Conservation (phyloP, 192 early-diverging fungal genomes). For the Dispira parvispora region DNA sequence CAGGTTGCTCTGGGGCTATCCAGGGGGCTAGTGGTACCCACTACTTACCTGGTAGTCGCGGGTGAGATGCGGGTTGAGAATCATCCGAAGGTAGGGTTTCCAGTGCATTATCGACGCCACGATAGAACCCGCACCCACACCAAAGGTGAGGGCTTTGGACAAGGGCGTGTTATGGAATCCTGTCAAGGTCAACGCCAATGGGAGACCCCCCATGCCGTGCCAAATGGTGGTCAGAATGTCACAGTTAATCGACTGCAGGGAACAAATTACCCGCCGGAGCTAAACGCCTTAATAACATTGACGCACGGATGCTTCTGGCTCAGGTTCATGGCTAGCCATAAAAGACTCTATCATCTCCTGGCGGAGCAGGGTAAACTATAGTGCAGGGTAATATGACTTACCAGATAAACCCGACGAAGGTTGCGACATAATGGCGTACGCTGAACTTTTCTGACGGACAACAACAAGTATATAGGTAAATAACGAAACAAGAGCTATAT, state of each 20-base stretch:
- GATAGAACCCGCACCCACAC: conserved; percentile 30
- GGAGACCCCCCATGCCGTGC: neutral
- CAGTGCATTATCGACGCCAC: conserved; percentile 28
- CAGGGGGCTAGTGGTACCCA: too few species aligned
- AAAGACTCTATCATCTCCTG: neutral
- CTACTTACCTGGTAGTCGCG: conserved; percentile 36
- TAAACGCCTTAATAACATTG: neutral
- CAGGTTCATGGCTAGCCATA: neutral
- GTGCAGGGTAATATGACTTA: neutral
- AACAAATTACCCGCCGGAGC: neutral
- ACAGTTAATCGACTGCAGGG: neutral
- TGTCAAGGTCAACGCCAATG: conserved; percentile 6
- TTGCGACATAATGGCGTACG: conserved; percentile 2
- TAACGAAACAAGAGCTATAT: too few species aligned
- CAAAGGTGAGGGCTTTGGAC: conserved; percentile 33
- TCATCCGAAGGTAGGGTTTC: conserved; percentile 33
- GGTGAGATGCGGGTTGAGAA: conserved; percentile 37
- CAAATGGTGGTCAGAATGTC: neutral
- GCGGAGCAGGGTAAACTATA: neutral
- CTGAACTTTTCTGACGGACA: too few species aligned
- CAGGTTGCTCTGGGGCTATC: too few species aligned
- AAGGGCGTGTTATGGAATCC: conserved; percentile 48
- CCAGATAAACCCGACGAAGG: neutral
- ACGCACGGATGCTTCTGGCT: neutral
- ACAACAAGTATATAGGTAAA: too few species aligned